Percentiles rank a stretch among this genome's conserved stretches.
Conservation (phyloP, 352 stramenopile genomes). For the Saprolegnia diclina region DNA sequence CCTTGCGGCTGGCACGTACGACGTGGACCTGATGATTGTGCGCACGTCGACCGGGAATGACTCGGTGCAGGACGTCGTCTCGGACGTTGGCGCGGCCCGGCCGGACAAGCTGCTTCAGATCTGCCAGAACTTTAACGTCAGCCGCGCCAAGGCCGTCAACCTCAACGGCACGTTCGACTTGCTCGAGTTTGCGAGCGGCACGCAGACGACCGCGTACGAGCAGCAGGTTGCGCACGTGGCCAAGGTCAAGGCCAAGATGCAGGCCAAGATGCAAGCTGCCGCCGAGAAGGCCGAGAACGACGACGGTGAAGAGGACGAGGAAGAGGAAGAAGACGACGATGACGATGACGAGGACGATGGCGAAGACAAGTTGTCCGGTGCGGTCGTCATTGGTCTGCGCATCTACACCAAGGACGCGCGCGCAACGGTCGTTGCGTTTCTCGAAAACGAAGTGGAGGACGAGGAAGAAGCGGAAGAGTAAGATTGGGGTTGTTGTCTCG, state of each 20-base stretch:
- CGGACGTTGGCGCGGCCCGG: conserved; percentile 28
- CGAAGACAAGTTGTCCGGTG: conserved; percentile 30
- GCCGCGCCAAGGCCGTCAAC: conserved; percentile 29
- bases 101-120: conserved; percentile 39
- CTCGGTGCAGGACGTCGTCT: conserved; percentile 31
- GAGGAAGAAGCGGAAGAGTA: no score
- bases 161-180: conserved; percentile 13
- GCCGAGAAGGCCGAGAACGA: conserved; percentile 28
- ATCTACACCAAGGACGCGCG: conserved; percentile 35
- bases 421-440: conserved; percentile 26
- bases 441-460: not conserved
- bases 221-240: conserved; percentile 15
- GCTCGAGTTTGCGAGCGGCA: conserved; percentile 1
- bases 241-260: conserved; percentile 18
- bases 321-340: not conserved
- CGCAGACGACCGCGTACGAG: conserved; percentile 15
- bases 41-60: conserved; percentile 29
- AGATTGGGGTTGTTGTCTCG: no score
- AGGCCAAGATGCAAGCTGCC: conserved; percentile 20
- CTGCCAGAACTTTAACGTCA: conserved; percentile 37
- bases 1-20: conserved; percentile 32
- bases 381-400: conserved; percentile 33
- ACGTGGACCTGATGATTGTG: conserved; percentile 33
- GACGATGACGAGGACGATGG: conserved; percentile 1
- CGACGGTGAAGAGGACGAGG: conserved; percentile 5